A percentile compares a stretch with the other conserved stretches of the same genome.
Evolutionary conservation across 805 yeast species (phyloP).

Genomic region (Spencermartinsiella europaea): DNA sequence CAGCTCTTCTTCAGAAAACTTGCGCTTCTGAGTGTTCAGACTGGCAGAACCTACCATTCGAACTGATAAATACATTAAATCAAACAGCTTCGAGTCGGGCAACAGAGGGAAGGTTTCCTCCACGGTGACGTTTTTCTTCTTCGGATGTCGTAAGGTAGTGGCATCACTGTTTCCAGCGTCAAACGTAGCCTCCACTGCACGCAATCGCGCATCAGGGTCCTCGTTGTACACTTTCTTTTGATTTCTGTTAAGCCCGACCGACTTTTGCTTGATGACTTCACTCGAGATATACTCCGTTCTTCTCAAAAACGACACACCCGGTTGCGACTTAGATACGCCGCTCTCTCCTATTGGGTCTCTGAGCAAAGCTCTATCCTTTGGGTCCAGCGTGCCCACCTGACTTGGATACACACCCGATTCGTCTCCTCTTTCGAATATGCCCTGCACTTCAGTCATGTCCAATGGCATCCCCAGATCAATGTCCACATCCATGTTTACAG

Average conservation of each 20-base stretch:
- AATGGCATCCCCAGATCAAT: constrained; percentile 65
- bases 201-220: constrained; percentile 53
- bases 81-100: constrained; percentile 91
- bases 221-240: constrained; percentile 6
- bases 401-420: constrained; percentile 38
- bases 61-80: constrained; percentile 48
- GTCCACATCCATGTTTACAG: constrained; percentile 50
- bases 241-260: constrained; percentile 13
- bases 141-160: constrained; percentile 64
- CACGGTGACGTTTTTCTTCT: constrained; percentile 65
- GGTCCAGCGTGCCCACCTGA: constrained; percentile 51
- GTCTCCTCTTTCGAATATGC: constrained; percentile 59
- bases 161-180: constrained; percentile 48
- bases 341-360: constrained; percentile 65
- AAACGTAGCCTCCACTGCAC: constrained; percentile 74
- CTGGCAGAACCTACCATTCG: constrained; percentile 44
- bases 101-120: constrained; percentile 72
- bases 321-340: constrained; percentile 24
- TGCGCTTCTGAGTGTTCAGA: constrained; percentile 24
- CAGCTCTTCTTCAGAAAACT: constrained; percentile 25
- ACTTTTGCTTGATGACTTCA: constrained; percentile 37
- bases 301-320: constrained; percentile 70
- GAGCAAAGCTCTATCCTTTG: constrained; percentile 69
- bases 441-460: constrained; percentile 62
- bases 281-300: constrained; percentile 90